Conservation (phyloP, 2,329 filamentous ascomycete genomes). For the Fusarium pseudoanthophilum region DNA sequence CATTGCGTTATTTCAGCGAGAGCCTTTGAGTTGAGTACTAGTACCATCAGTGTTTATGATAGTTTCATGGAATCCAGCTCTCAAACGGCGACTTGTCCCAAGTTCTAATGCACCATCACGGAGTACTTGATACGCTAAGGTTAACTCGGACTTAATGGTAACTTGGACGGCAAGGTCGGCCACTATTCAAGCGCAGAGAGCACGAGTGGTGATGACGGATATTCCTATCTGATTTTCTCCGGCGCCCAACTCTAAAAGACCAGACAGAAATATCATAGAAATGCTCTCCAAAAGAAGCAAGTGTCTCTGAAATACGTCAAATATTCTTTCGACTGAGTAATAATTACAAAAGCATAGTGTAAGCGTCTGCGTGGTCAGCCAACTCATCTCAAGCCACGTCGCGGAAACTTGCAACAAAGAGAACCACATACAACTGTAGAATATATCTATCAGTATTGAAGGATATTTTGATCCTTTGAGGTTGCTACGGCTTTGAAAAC, state of each 20-base stretch:
- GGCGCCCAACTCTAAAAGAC: too few relatives aligned
- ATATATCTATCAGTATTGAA: too few relatives aligned
- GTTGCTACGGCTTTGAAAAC: accelerated
- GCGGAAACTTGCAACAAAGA: not conserved
- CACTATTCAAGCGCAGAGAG: not conserved
- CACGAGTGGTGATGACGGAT: not conserved
- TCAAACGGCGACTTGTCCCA: not conserved
- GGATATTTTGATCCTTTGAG: not conserved
- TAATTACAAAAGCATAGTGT: too few relatives aligned
- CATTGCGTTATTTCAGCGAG: too few relatives aligned
- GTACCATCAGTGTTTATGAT: not conserved
- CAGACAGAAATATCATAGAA: not conserved
- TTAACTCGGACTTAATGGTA: not conserved
- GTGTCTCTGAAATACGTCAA: too few relatives aligned
- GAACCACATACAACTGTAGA: not conserved
- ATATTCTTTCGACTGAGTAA: too few relatives aligned
- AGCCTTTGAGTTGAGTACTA: not conserved
- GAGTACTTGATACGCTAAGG: too few relatives aligned
- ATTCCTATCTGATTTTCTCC: not conserved
- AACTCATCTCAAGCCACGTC: not conserved
- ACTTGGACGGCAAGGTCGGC: not conserved
- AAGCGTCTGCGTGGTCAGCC: not conserved
- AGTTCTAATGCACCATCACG: not conserved
- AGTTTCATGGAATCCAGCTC: not conserved
- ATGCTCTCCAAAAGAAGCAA: not conserved